Evolutionary conservation across 805 yeast species (phyloP).

Genomic region (Metschnikowia proteae): DNA sequence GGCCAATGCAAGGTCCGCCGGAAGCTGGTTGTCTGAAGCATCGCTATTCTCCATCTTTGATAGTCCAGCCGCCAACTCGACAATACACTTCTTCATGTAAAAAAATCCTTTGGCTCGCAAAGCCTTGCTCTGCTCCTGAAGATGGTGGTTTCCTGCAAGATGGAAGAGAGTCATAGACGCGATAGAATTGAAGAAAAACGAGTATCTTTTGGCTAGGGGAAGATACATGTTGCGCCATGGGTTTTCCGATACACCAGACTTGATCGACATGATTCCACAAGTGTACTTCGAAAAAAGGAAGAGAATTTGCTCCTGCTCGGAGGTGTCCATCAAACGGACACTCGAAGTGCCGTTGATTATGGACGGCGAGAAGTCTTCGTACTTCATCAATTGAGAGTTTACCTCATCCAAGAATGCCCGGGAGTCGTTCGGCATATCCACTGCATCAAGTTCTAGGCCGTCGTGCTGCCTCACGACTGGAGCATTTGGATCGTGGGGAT

Average conservation of each 20-base stretch:
- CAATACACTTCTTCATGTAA: constrained; percentile 59
- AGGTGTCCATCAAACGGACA: constrained; percentile 19
- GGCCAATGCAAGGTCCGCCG: constrained; percentile 63
- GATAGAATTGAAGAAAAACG: constrained; percentile 58
- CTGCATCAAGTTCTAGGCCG: neutral
- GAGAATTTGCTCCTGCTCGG: constrained; percentile 36
- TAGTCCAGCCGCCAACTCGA: constrained; percentile 57
- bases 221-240: constrained; percentile 61
- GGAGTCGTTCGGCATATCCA: neutral
- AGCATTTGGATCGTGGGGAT: neutral
- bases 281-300: constrained; percentile 35
- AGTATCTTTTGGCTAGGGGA: constrained; percentile 53
- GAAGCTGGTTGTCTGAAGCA: constrained; percentile 27
- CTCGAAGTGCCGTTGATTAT: constrained; percentile 6
- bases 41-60: constrained; percentile 25
- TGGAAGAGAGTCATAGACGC: constrained; percentile 69
- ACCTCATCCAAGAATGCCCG: neutral
- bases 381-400: constrained; percentile 6
- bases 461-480: neutral
- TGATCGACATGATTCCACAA: constrained; percentile 53
- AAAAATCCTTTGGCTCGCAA: constrained; percentile 48
- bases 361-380: constrained; percentile 13
- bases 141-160: constrained; percentile 32
- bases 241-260: constrained; percentile 60
- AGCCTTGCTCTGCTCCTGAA: constrained; percentile 43